These are phyloP conservation scores for Cercospora brassicicola DNA, from an alignment of 2,329 filamentous ascomycete species.

Conservation along the genomic window DNA sequence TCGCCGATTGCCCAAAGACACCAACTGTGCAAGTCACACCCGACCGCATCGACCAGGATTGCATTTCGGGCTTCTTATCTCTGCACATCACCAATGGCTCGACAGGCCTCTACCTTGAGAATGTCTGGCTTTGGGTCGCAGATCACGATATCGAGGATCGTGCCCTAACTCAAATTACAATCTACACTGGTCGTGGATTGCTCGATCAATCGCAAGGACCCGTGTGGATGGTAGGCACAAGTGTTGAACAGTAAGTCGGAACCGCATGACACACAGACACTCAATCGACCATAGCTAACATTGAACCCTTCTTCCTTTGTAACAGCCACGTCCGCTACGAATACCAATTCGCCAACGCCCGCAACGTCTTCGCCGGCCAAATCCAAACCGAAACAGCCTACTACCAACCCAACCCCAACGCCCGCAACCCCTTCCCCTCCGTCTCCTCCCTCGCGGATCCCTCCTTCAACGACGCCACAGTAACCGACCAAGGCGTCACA, in stretches of 20 bases:
- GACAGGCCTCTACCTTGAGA: conserved; percentile 74
- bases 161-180: conserved; percentile 72
- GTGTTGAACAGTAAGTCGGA: conserved; percentile 52
- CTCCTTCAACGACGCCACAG: conserved; percentile 59
- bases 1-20: conserved; percentile 44
- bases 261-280: too few species aligned
- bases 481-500: conserved; percentile 27
- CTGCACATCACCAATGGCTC: conserved; percentile 52
- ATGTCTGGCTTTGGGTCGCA: conserved; percentile 85
- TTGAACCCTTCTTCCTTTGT: too few species aligned
- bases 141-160: conserved; percentile 83
- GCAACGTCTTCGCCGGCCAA: conserved; percentile 73
- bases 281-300: neutral
- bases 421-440: conserved; percentile 64
- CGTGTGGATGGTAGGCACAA: conserved; percentile 64
- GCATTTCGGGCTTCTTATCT: conserved; percentile 37
- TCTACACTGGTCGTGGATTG: conserved; percentile 89
- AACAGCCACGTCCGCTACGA: conserved; percentile 60
- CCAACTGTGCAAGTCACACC: conserved; percentile 27
- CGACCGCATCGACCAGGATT: conserved; percentile 28
- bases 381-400: conserved; percentile 89
- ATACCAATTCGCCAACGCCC: conserved; percentile 77
- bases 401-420: conserved; percentile 79
- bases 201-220: conserved; percentile 70
- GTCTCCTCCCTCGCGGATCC: conserved; percentile 65